Conservation (phyloP, 1,284 basidiomycete genomes). For the Ustilago cynodontis region DNA sequence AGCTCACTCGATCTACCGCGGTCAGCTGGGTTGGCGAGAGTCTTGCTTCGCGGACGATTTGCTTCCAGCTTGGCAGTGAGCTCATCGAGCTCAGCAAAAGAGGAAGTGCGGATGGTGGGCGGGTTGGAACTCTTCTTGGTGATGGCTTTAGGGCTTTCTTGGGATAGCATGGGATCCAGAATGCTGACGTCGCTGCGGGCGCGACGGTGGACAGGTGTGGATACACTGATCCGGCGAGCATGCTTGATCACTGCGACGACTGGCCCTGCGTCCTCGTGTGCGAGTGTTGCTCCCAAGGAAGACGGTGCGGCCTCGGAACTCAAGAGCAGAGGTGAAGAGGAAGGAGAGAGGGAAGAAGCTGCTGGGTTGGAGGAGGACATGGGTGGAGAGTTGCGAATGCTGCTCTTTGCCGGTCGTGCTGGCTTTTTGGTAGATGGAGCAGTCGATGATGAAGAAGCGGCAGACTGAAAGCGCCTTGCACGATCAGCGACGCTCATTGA, state of each 20-base stretch:
- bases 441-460: not conserved
- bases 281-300: not conserved
- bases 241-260: constrained; percentile 17
- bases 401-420: not conserved
- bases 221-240: constrained; percentile 36
- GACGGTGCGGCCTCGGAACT: constrained; percentile 2
- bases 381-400: constrained; percentile 4
- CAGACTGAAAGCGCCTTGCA: constrained; percentile 24
- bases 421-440: not conserved
- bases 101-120: constrained; percentile 20
- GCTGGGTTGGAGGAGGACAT: not conserved
- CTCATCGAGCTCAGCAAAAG: constrained; percentile 30
- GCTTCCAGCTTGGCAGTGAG: constrained; percentile 33
- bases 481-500: constrained; percentile 35
- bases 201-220: constrained; percentile 40
- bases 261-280: not conserved
- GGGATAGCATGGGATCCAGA: constrained; percentile 24
- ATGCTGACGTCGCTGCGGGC: constrained; percentile 41
- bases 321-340: not conserved
- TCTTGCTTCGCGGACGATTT: constrained; percentile 29
- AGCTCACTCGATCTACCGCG: constrained; percentile 13
- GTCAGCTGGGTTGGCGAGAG: not conserved
- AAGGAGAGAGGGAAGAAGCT: constrained; percentile 2
- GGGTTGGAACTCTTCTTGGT: constrained; percentile 1
- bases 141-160: not conserved